These are phyloP conservation scores for Talaromyces islandicus DNA, from an alignment of 2,329 filamentous ascomycete genomes.

Conservation along the genomic window DNA sequence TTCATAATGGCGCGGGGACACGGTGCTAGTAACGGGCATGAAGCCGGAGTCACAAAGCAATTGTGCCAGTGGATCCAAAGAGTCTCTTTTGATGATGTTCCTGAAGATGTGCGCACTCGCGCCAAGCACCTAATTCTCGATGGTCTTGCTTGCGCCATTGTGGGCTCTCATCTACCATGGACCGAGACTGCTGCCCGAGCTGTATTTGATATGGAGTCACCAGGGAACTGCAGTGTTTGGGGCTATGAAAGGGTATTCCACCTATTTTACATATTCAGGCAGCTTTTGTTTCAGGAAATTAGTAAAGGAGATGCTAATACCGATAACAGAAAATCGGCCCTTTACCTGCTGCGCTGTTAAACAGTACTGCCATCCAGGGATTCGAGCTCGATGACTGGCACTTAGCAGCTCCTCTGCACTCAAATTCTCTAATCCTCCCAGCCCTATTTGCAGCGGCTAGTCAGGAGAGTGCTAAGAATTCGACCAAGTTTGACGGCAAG, in stretches of 20 bases:
- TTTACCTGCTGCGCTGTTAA: conserved; percentile 36
- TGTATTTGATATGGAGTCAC: conserved; percentile 14
- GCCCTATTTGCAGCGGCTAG: conserved; percentile 32
- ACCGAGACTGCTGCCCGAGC: conserved; percentile 3
- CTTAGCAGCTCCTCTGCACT: conserved; percentile 35
- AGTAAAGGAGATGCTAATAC: not conserved
- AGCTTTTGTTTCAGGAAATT: not conserved
- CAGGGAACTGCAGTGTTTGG: conserved; percentile 18
- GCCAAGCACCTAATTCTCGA: conserved; percentile 42
- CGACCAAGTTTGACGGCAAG: conserved; percentile 17
- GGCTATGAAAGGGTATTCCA: conserved; percentile 12
- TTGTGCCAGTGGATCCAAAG: conserved; percentile 2
- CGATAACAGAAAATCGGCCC: conserved; percentile 26
- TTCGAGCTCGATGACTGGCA: conserved; percentile 44
- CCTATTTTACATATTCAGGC: not conserved
- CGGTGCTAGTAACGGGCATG: not conserved
- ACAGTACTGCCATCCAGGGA: conserved; percentile 40
- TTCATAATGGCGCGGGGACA: not conserved
- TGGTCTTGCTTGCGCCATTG: conserved; percentile 32
- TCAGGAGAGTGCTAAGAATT: not conserved
- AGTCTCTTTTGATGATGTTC: conserved; percentile 21
- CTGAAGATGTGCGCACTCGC: conserved; percentile 23
- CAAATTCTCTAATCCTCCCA: conserved; percentile 32
- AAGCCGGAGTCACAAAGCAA: conserved; percentile 3
- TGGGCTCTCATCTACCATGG: conserved; percentile 1